A percentile compares a stretch with the other conserved stretches of the same genome.
phyloP scores from a whole-genome alignment of 257 asterid species.

The Cordia subcordata region DNA sequence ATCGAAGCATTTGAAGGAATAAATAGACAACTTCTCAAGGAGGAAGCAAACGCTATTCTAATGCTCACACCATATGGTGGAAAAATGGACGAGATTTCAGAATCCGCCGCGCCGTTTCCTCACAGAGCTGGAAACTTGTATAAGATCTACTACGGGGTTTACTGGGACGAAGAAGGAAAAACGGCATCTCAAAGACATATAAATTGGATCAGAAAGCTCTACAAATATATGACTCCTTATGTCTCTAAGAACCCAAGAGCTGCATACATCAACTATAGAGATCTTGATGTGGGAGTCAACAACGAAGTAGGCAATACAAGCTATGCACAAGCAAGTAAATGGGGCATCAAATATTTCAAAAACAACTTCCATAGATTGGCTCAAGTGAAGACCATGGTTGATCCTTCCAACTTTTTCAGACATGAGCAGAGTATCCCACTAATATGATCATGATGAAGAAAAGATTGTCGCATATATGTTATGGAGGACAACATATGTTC shows the following conservation, averaged over 20 bases:
- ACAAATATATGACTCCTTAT: constrained; percentile 4
- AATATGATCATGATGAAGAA: neutral
- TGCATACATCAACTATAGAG: constrained; percentile 10
- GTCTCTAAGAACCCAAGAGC: constrained; percentile 7
- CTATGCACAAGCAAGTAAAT: constrained; percentile 6
- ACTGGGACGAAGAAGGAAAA: neutral
- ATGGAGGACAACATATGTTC: no score
- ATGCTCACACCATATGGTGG: constrained; percentile 13
- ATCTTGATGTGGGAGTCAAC: constrained; percentile 11
- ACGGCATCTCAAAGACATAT: neutral
- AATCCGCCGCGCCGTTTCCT: constrained; percentile 9
- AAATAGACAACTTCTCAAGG: constrained; percentile 25
- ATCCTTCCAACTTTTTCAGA: constrained; percentile 11
- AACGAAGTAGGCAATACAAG: constrained; percentile 1
- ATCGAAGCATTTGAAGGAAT: constrained; percentile 19
- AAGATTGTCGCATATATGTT: no score
- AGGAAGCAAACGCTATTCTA: neutral
- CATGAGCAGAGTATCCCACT: constrained; percentile 10
- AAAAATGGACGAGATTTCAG: neutral
- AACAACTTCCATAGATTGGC: constrained; percentile 7
- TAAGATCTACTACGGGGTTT: neutral
- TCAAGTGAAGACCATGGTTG: constrained; percentile 5
- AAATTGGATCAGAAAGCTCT: constrained; percentile 4
- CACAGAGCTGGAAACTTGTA: constrained; percentile 8
- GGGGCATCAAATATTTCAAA: constrained; percentile 8